Base-by-base conservation (phyloP, 768 basidiomycete genomes). In the Xerocomus potaroensis region DNA sequence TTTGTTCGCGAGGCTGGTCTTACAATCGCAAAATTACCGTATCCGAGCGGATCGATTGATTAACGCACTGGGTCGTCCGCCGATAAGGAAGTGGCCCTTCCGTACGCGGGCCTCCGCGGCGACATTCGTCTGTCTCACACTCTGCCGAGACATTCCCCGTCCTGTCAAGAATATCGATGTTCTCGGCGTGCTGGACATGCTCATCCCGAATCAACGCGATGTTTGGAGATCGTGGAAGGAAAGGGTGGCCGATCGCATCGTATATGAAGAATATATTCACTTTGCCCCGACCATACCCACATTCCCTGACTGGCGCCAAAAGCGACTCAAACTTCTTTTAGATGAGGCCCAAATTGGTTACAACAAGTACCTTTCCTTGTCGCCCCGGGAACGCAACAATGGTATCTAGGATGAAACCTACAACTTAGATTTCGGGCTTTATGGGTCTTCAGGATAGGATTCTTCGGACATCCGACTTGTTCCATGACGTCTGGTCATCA, bases 141-240 rank as follows among this genome's bases (percentile, higher is more conserved):
- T 59, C 15, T 59, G 49, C 24, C 46, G 24, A 8, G 48, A 42
- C 8, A 46, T 46, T 12, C 34, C 29, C n/a, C 50, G 54, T 4
- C 53, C 57, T 4, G 54, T 59, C 24, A 48, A 24, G 33, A 37
- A 8, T 14, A 45, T 59, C 22, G 1, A 50, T 12, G 19, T 56
- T 22, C 4, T 34, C 11, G 47, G 57, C 2, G 43, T 56, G 21
- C 27, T 59, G 35, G 48, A 59, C 23, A 45, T 32, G 5, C 12
- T 48, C 32, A 50, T 56, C 8, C 58, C 48, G 6, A 35, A 59
- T 15, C 48, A 47, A 32, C 47, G 50, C 18, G 50, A 56, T n/a
- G 7, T 56, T 27, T 50, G 57, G 47, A 47, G 33, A 54, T 72
- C 94, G 8, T 60, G 51, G 49, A 59, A 60, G 39, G 23, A 47